Evolutionary conservation across 164 flowering plant species (phyloP), one percentile per base, ranked within the genome.

Genomic region (Magnolia sinica): DNA sequence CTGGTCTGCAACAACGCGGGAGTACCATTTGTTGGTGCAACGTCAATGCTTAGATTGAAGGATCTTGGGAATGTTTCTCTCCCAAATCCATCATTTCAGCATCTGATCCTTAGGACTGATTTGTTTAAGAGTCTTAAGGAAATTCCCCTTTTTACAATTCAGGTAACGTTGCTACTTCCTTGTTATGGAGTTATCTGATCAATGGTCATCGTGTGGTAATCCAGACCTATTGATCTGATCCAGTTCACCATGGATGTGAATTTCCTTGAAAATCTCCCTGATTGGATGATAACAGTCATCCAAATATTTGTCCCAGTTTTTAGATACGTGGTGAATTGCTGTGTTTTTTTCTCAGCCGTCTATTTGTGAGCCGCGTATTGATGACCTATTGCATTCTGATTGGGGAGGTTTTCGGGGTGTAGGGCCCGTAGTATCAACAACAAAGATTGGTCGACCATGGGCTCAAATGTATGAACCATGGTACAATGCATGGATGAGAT

Each of bases 1-100:
- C 84, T 87, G 67, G 68, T 87, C 9, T 86, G 88, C 84, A 86
- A 82, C 83, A 86, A 84, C 72, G 85, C 81, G 20, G 86, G 88
- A 31, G 84, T 73, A 63, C 13, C 63, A 50, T 82, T 86, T 78
- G 84, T 82, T 59, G 76, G 82, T 79, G 87, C 90, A 31, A 77
- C 52, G 11, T 84, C 89, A 58, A 77, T 64, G 27, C 82, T 87
- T 37, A 61, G 24, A n/a, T 67, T 87, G 49, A 78, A 72, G 74
- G 87, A 87, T 66, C 85, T 87, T 24, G 86, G 87, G 7, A 69
- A 86, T 73, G 81, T 86, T 52, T 79, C 80, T 64, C 79, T 75
- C 67, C 88, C 90, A 0, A 86, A 87, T 71, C 73, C 85, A 1
- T 72, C 85, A 8, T 87, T 86, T 78, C 72, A 73, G 49, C 85